Conservation (phyloP, 129 eudicot species). For the Sambucus nigra region DNA sequence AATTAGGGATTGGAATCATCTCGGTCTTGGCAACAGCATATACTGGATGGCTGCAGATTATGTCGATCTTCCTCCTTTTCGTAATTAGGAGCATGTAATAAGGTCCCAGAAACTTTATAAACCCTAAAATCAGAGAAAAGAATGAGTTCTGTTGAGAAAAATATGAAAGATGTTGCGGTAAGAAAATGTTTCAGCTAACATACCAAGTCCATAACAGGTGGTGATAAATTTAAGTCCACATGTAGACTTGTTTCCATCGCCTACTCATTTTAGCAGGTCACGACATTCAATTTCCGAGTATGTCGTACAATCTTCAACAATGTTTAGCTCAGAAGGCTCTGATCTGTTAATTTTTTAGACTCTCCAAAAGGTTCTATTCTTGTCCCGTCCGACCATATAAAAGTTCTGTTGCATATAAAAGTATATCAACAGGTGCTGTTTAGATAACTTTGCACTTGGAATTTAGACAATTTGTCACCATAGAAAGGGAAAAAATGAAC, state of each 20-base stretch:
- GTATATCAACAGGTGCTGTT: not conserved
- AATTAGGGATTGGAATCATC: slow-evolving; percentile 68
- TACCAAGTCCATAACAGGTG: slow-evolving; percentile 88
- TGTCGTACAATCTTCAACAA: slow-evolving; percentile 66
- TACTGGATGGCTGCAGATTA: slow-evolving; percentile 78
- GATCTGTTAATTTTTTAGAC: slow-evolving; percentile 78
- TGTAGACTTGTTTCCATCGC: slow-evolving; percentile 72
- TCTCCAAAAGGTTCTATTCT: slow-evolving; percentile 52
- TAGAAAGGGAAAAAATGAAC: not conserved
- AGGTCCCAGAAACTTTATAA: slow-evolving; percentile 93
- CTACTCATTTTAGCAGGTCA: slow-evolving; percentile 59
- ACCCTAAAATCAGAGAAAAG: slow-evolving; percentile 43
- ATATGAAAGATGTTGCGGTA: not conserved
- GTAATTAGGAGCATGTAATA: slow-evolving; percentile 88
- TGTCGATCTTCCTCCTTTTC: slow-evolving; percentile 80
- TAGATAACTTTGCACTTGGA: not conserved
- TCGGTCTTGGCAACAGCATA: slow-evolving; percentile 69
- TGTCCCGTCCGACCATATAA: slow-evolving; percentile 82
- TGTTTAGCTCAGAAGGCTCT: slow-evolving; percentile 64
- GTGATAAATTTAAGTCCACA: slow-evolving; percentile 86
- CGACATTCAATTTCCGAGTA: slow-evolving; percentile 61
- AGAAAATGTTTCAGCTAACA: slow-evolving; percentile 15
- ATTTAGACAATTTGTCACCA: not conserved
- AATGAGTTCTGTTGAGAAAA: slow-evolving; percentile 11
- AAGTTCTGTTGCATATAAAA: slow-evolving; percentile 49